Evolutionary conservation across 805 yeast genomes (phyloP), one percentile per base, ranked within the genome.

Genomic region (Pichia thaimueangensis): DNA sequence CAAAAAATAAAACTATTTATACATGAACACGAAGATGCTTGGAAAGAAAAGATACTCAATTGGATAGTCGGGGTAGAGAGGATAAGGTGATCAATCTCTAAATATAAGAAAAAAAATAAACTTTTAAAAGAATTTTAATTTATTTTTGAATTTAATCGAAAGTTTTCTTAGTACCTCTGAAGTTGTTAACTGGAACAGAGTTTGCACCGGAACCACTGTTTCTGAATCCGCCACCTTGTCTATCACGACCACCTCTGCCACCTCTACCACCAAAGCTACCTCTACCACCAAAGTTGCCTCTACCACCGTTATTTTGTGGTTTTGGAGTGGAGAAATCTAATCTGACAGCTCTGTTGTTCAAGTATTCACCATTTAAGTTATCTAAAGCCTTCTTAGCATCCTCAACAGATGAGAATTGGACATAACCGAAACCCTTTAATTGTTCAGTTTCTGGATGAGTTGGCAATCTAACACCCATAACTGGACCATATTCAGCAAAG

Each of bases 371-470:
- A 65, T 86, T 85, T 68, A 88, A 67, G 45, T 84, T 89, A 51
- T 82, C 87, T 50, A 85, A 69, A 43, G 97, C 97, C 48, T 80
- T 76, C 67, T 82, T 77, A 55, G 98, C 97, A 65, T 86, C 95
- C 35, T 89, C 97, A 51, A 85, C 72, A 45, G 82, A 74, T 35
- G 84, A 72, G 63, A 77, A 91, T 71, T 93, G 97, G 45, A 91
- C 96, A 69, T 93, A 93, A 54, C 97, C 98, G 71, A 93, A 93
- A 55, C 98, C 98, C 79, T 93, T 93, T 67, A 95, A 95, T 72
- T 91, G 96, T 67, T 88, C 95, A 52, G 97, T 89, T 67, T 91
- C 97, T 60, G 96, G 97, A 71, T 93, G 94, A 34, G 97, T 91
- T 67, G 98, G 98, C 54, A 93, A 73, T 74, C 98, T 83, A 56